Evolutionary conservation across 306 rosid species (phyloP).

Genomic region (Hippophae gyantsensis): DNA sequence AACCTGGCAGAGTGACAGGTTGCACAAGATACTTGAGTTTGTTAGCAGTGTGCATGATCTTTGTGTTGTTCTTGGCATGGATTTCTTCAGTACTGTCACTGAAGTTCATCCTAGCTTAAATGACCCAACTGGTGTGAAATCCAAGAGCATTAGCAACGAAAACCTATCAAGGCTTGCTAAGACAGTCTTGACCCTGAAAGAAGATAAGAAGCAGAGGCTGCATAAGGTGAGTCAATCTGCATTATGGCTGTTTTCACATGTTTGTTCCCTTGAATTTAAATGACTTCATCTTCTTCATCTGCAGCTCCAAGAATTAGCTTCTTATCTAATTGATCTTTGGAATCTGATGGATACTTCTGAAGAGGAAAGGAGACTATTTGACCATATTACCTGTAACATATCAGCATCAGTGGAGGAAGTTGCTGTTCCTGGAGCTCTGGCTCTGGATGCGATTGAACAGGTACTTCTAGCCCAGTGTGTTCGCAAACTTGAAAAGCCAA

Average conservation of each 20-base stretch:
- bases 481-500: slow-evolving; percentile 3
- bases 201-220: slow-evolving; percentile 76
- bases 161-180: slow-evolving; percentile 79
- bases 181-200: slow-evolving; percentile 62
- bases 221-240: slow-evolving; percentile 39
- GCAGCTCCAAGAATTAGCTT: slow-evolving; percentile 95
- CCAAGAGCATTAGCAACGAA: slow-evolving; percentile 91
- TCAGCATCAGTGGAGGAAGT: slow-evolving; percentile 98
- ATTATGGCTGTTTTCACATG: neutral
- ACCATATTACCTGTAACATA: slow-evolving; percentile 90
- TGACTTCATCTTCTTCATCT: slow-evolving; percentile 16
- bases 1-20: slow-evolving; percentile 66
- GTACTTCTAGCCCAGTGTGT: slow-evolving; percentile 27
- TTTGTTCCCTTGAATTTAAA: neutral
- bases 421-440: slow-evolving; percentile 91
- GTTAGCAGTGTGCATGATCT: slow-evolving; percentile 90
- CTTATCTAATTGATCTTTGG: slow-evolving; percentile 91
- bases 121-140: slow-evolving; percentile 82
- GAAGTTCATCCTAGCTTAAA: slow-evolving; percentile 97
- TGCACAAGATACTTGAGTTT: slow-evolving; percentile 80
- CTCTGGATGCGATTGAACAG: slow-evolving; percentile 86
- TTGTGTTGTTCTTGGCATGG: slow-evolving; percentile 94
- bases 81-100: slow-evolving; percentile 85
- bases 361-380: slow-evolving; percentile 81
- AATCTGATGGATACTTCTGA: slow-evolving; percentile 93